Percentiles rank a stretch among this genome's conserved stretches.
Conservation (phyloP, 495 filamentous ascomycete genomes). For the Neurospora sp. region DNA sequence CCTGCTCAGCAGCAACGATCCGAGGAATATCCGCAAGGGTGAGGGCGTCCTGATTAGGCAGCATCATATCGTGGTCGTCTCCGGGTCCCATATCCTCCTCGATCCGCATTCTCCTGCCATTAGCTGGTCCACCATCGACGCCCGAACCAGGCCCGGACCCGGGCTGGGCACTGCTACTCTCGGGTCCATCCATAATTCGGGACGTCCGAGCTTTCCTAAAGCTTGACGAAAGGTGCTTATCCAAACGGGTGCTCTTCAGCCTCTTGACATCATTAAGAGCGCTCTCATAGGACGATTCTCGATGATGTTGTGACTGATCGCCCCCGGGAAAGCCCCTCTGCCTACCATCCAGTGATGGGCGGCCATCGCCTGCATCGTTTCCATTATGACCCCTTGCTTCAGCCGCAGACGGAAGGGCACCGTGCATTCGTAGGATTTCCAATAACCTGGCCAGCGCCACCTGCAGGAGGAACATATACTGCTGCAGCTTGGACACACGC, state of each 20-base stretch:
- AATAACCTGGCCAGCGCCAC: constrained; percentile 87
- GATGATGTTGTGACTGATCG: constrained; percentile 43
- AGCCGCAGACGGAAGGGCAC: constrained; percentile 64
- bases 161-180: constrained; percentile 64
- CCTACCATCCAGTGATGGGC: constrained; percentile 42
- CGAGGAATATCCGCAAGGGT: constrained; percentile 96
- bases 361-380: constrained; percentile 56
- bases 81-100: constrained; percentile 24
- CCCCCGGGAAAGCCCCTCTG: constrained; percentile 62
- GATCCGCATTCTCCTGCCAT: constrained; percentile 54
- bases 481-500: constrained; percentile 70
- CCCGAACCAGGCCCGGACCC: constrained; percentile 64
- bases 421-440: constrained; percentile 71
- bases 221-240: constrained; percentile 84
- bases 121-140: constrained; percentile 40
- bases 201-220: constrained; percentile 84
- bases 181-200: constrained; percentile 83
- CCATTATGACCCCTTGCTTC: constrained; percentile 64
- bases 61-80: constrained; percentile 48
- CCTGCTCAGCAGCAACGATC: constrained; percentile 92
- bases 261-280: constrained; percentile 91
- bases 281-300: constrained; percentile 81
- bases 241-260: constrained; percentile 83
- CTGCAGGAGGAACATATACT: constrained; percentile 85
- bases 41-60: constrained; percentile 82